Evolutionary conservation across 139 green algal species (phyloP), one percentile per base, ranked within the genome.

Genomic region (Chlorella sp.): DNA sequence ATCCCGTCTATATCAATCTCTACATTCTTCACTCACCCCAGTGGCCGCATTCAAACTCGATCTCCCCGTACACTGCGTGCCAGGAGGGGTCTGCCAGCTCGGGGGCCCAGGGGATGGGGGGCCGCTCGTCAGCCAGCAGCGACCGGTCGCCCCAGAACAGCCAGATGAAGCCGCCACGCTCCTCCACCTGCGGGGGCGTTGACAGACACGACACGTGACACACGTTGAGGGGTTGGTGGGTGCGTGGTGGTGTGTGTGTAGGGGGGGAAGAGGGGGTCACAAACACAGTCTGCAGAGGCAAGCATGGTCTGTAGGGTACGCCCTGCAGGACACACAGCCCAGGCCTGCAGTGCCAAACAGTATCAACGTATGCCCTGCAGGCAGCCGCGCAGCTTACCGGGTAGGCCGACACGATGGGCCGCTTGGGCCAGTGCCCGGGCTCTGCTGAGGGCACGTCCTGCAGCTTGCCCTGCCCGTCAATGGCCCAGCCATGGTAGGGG

Each of bases 121-220:
- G 91, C 1, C 90, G 80, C 82, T 87, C 88, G 30, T 93, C 87
- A 3, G 60, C 79, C 3, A 86, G 90, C 67, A 95, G 75, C n/a
- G 20, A 17, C 29, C 35, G 63, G n/a, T 42, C 65, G 51, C 88
- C 90, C 75, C 83, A 95, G 82, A 96, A 96, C 35, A 96, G 71
- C 88, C 90, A 96, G 30, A 96, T 72, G 69, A 96, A 96, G 31
- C 90, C 91, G 32, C 88, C 89, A 74, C 34, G 76, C 80, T 91
- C 85, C 76, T 84, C 73, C 14, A 94, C 85, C 10, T 79, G 75
- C 76, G 89, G 94, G 1, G 61, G 3, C 42, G 10, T 55, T 17
- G 10, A 17, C 42, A 55, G 10, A 55, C n/a, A n/a, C n/a, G n/a
- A n/a, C n/a, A n/a, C n/a, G n/a, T n/a, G n/a, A n/a, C n/a, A n/a